Evolutionary conservation across 768 basidiomycete species (phyloP), one percentile per base, ranked within the genome.

Genomic region (Suillus luteus): DNA sequence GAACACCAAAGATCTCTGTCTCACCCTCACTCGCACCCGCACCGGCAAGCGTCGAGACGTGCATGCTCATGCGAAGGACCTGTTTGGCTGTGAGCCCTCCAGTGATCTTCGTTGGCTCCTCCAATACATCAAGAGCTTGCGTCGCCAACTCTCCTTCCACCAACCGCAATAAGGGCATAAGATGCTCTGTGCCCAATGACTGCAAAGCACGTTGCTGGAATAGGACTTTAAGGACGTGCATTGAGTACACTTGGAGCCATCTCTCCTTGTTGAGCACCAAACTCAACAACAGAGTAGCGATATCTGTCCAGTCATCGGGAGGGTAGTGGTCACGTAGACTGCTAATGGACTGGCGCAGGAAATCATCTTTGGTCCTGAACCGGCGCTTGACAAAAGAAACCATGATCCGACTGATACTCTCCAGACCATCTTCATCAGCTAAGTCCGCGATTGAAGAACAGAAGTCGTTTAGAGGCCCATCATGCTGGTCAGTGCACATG

Each of bases 361-460:
- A 96, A 76, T 97, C 95, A 60, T 98, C 95, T 70, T 89, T 89
- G 2, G 94, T 94, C 55, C 95, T 83, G 81, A 98, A 97, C 59
- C 92, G 89, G 24, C 83, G 81, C 75, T 93, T 93, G 62, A 91
- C 86, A 69, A 96, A 96, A 3, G 93, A 95, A 5, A 82, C 88
- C 90, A 96, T 92, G 70, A 98, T 91, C 55, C 92, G 89, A 60
- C 86, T 83, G 69, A 97, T 92, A 69, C 89, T 91, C n/a, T 85
- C 82, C 35, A 88, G 84, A 33, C 86, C 88, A 67, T 93, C 90
- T 55, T 78, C 74, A 46, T 86, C 85, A 3, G 96, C 95, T 19
- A 97, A 81, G 12, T 72, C 75, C 35, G 87, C 85, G 41, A 98
- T 85, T 66, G 90, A 85, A 59, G 85, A 81, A 1, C 94, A 91